These are phyloP conservation scores for Allantophomopsis lycopodina DNA, from an alignment of 2,329 filamentous ascomycete species.

Conservation along the genomic window DNA sequence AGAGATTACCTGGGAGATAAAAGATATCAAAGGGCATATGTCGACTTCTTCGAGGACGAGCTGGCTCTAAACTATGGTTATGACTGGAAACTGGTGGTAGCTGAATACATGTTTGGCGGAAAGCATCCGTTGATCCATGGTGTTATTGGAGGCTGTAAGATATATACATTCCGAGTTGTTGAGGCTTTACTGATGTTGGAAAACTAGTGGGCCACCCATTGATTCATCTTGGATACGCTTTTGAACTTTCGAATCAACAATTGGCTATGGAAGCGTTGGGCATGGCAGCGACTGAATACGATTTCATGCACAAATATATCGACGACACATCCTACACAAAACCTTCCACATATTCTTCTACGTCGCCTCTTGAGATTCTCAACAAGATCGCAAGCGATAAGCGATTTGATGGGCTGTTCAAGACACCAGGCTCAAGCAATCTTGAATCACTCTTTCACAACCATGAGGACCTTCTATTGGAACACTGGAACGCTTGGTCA, in stretches of 20 bases:
- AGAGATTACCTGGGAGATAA: slow-evolving; percentile 66
- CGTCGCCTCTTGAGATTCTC: slow-evolving; percentile 58
- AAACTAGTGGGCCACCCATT: slow-evolving; percentile 68
- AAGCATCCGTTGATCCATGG: slow-evolving; percentile 70
- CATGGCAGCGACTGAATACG: slow-evolving; percentile 44
- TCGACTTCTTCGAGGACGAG: slow-evolving; percentile 94
- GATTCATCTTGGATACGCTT: slow-evolving; percentile 92
- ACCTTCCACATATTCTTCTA: slow-evolving; percentile 42
- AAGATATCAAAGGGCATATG: slow-evolving; percentile 74
- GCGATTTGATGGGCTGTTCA: slow-evolving; percentile 54
- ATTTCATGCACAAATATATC: slow-evolving; percentile 50
- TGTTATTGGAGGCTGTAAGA: slow-evolving; percentile 64
- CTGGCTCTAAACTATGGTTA: slow-evolving; percentile 59
- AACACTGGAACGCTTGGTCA: slow-evolving; percentile 87
- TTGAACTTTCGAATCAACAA: slow-evolving; percentile 74
- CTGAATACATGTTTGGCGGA: slow-evolving; percentile 62
- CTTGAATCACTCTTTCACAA: slow-evolving; percentile 54
- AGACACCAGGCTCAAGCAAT: slow-evolving; percentile 43
- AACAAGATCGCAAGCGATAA: slow-evolving; percentile 54
- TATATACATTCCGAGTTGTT: slow-evolving; percentile 2
- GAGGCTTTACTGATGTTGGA: slow-evolving; percentile 13
- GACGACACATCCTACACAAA: slow-evolving; percentile 61
- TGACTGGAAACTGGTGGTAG: slow-evolving; percentile 68
- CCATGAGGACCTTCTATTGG: slow-evolving; percentile 56
- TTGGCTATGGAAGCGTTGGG: slow-evolving; percentile 80